Evolutionary conservation across 371 early-diverging fungal species (phyloP).

Genomic region (Lichtheimia hyalospora): DNA sequence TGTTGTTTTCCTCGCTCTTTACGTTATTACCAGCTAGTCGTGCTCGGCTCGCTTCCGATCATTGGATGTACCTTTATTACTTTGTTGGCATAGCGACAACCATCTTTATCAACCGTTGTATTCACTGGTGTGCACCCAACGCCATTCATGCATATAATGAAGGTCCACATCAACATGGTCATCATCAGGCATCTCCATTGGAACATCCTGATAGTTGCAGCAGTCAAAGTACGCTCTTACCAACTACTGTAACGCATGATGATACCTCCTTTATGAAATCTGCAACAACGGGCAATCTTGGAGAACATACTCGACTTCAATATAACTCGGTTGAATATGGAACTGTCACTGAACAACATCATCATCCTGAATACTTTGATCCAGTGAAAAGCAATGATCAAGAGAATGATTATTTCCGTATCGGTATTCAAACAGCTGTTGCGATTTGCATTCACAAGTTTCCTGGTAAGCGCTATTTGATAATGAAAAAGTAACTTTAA

Average conservation of each 20-base stretch:
- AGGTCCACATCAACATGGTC: background rate
- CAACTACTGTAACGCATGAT: background rate
- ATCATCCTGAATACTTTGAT: background rate
- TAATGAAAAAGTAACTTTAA: background rate
- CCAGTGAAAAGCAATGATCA: conserved; percentile 13
- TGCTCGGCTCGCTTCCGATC: conserved; percentile 20
- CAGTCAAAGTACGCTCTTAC: background rate
- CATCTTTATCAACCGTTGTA: conserved; percentile 25
- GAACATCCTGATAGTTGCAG: conserved; percentile 1
- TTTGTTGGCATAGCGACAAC: conserved; percentile 36
- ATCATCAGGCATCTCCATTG: conserved; percentile 1
- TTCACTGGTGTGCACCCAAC: conserved; percentile 37
- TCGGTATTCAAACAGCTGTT: conserved; percentile 78
- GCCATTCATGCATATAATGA: conserved; percentile 42
- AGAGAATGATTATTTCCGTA: conserved; percentile 22
- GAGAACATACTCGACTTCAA: background rate
- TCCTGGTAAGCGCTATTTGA: conserved; percentile 45
- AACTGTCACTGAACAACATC: conserved; percentile 3
- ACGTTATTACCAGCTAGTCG: conserved; percentile 40
- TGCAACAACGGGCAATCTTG: background rate
- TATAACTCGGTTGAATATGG: background rate
- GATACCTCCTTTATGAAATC: background rate
- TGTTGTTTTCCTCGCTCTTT: conserved; percentile 38
- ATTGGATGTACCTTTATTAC: conserved; percentile 26
- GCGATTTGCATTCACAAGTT: conserved; percentile 82